Conservation (phyloP, 169 alveolate species). For the Theileria parva region DNA sequence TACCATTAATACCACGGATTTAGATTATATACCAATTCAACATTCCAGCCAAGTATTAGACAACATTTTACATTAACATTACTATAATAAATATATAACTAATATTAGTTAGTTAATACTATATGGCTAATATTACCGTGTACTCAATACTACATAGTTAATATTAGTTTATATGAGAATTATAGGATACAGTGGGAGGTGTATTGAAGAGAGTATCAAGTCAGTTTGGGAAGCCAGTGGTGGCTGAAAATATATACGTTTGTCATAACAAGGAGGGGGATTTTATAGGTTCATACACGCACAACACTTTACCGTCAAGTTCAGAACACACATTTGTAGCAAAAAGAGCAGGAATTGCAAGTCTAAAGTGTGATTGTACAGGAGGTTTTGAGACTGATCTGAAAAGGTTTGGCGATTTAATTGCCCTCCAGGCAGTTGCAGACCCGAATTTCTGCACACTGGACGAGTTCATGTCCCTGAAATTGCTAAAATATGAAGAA, state of each 20-base stretch:
- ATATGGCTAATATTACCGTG: too few relatives aligned
- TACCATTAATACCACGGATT: background rate
- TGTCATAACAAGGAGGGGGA: background rate
- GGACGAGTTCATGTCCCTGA: constrained; percentile 12
- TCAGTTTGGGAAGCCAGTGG: constrained; percentile 34
- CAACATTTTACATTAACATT: background rate
- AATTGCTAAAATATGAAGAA: constrained; percentile 4
- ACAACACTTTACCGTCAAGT: constrained; percentile 9
- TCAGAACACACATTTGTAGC: constrained; percentile 17
- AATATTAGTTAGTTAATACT: too few relatives aligned
- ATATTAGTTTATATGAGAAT: background rate
- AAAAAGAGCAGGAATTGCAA: constrained; percentile 26
- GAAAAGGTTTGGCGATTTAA: constrained; percentile 10
- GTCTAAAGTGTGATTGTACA: constrained; percentile 3
- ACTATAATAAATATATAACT: background rate
- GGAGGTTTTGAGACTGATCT: background rate
- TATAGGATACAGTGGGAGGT: constrained; percentile 25
- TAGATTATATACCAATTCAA: constrained; percentile 12
- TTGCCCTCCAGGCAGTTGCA: constrained; percentile 50
- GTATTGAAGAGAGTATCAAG: constrained; percentile 32
- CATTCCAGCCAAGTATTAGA: background rate
- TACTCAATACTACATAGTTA: too few relatives aligned
- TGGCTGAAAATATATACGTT: constrained; percentile 8
- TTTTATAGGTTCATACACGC: constrained; percentile 45
- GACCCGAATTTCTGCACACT: constrained; percentile 14